Evolutionary conservation across 108 stramenopile species (phyloP), one percentile per base, ranked within the genome.

Genomic region (Fragilaria radians): DNA sequence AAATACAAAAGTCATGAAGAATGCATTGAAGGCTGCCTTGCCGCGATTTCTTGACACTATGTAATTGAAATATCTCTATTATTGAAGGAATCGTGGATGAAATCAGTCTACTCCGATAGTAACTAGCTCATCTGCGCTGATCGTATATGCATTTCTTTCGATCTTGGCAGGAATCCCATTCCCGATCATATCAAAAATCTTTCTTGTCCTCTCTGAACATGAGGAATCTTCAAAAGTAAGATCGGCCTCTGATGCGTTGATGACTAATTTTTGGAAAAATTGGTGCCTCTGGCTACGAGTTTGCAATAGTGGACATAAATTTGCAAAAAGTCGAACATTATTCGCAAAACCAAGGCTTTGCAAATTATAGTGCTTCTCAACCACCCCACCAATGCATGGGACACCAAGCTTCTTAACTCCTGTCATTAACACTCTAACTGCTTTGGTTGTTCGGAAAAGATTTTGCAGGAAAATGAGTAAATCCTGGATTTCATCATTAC

Each of bases 271-370:
- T 23, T 75, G 47, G 17, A 68, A 52, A 0, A 86, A 57, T 25
- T 63, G 51, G 18, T 67, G 68, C 57, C 88, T 79, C 48, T 89
- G 84, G 3, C 52, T 45, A 21, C 80, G 77, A 3, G 82, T 86
- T 59, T 83, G 77, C 27, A 89, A 32, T 48, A 80, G 82, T 1
- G 83, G 88, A 50, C 85, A 86, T 23, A 82, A 76, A 28, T 77
- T 71, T 14, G 80, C 63, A 57, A 90, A 90, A 18, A 90, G 74
- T 30, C 76, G 56, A 5, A 86, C 81, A 0, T 82, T 67, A 49
- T 77, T 82, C 3, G 47, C 52, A 66, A 82, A 80, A 17, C 56
- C 73, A 18, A 90, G 65, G 0, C 85, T 83, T 26, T 83, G 83
- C 21, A 90, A 68, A 32, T 50, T 42, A 60, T 71, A 73, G 5